Percentiles rank a stretch among this genome's conserved stretches.
Conservation (phyloP, 2,329 filamentous ascomycete species). For the Scedosporium boydii region DNA sequence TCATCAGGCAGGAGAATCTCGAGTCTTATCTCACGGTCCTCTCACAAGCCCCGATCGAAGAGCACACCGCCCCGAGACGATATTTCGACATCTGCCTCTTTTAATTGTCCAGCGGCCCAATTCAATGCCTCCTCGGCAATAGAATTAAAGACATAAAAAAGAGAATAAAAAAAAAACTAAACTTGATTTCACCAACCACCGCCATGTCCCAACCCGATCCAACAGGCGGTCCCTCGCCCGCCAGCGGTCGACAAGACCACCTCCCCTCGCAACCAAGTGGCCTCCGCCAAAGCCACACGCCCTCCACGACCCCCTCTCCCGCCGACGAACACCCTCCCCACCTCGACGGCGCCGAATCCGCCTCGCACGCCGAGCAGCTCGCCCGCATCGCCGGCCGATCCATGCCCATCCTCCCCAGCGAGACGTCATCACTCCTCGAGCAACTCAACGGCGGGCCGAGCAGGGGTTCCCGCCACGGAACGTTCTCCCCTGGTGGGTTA, state of each 20-base stretch:
- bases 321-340: background rate
- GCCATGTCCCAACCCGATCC: background rate
- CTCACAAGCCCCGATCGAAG: too few species aligned
- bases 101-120: too few species aligned
- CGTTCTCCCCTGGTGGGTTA: background rate
- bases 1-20: background rate
- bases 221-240: background rate
- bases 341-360: background rate
- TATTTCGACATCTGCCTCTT: too few species aligned
- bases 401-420: background rate
- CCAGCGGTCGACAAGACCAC: slow-evolving; percentile 18
- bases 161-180: background rate
- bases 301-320: slow-evolving; percentile 9
- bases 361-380: background rate
- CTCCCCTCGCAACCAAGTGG: slow-evolving; percentile 33
- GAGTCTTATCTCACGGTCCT: too few species aligned
- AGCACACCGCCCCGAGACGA: too few species aligned
- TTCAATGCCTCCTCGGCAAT: too few species aligned
- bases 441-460: background rate
- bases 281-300: slow-evolving; percentile 34
- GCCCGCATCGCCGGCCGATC: background rate
- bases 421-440: background rate
- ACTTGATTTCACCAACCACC: background rate
- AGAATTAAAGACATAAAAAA: too few species aligned
- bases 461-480: background rate